Percentiles rank a stretch among this genome's conserved stretches.
These are phyloP conservation scores for Mucor sp. DNA, from an alignment of 371 early-diverging fungal species.

Conservation along the genomic window DNA sequence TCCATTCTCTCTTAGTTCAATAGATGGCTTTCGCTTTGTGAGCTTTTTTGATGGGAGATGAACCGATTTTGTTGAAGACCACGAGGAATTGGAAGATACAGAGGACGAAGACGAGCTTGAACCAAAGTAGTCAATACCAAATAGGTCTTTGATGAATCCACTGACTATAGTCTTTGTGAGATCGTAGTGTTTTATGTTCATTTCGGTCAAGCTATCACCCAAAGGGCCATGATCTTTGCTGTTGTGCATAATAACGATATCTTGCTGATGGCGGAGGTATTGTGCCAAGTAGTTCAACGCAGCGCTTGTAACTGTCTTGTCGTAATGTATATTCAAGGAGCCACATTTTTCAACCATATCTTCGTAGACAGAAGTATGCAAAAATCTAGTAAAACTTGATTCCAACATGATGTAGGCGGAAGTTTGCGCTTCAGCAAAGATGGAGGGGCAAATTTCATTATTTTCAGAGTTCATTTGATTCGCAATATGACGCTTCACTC, in stretches of 20 bases:
- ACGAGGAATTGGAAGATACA: not conserved
- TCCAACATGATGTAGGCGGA: slow-evolving; percentile 51
- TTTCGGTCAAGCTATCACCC: not conserved
- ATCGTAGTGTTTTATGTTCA: not conserved
- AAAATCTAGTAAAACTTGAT: slow-evolving; percentile 45
- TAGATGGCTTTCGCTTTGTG: not conserved
- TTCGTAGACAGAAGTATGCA: slow-evolving; percentile 22
- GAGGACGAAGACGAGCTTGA: not conserved
- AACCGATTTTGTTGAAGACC: not conserved
- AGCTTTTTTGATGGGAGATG: not conserved
- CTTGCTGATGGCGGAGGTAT: not conserved
- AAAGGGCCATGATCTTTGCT: not conserved
- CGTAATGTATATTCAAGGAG: slow-evolving; percentile 34
- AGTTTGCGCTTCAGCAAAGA: slow-evolving; percentile 50
- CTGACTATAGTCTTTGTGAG: not conserved
- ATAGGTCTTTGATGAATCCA: not conserved
- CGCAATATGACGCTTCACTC: slow-evolving; percentile 33
- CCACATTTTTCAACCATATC: slow-evolving; percentile 39
- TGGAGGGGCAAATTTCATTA: not conserved
- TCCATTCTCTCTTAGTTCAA: not conserved
- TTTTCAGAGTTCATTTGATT: slow-evolving; percentile 17
- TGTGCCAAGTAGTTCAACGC: slow-evolving; percentile 25
- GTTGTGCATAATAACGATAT: not conserved
- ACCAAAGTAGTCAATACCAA: not conserved
- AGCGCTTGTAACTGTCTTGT: slow-evolving; percentile 8